phyloP scores from a whole-genome alignment of 768 basidiomycete species.

The Lactifluus piperatus region DNA sequence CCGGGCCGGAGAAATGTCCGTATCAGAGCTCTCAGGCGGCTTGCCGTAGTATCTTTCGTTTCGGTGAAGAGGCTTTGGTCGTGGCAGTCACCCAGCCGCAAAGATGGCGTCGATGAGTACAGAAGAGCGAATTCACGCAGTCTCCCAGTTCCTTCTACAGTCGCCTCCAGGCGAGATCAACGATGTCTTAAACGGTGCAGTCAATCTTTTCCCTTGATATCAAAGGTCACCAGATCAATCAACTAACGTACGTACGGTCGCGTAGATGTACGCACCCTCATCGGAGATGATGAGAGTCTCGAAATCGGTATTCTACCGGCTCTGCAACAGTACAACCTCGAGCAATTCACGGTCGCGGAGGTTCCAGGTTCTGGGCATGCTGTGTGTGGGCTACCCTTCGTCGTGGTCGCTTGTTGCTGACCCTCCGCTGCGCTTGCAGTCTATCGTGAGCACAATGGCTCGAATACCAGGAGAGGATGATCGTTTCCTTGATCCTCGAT shows the following conservation, averaged over 20 bases:
- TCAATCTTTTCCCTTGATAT: not conserved
- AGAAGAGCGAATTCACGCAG: slow-evolving; percentile 58
- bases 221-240: not conserved
- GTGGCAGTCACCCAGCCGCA: not conserved
- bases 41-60: not conserved
- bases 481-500: slow-evolving; percentile 78
- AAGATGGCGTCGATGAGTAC: slow-evolving; percentile 39
- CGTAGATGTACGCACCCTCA: slow-evolving; percentile 82
- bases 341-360: slow-evolving; percentile 81
- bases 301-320: slow-evolving; percentile 72
- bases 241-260: slow-evolving; percentile 11
- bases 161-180: slow-evolving; percentile 95
- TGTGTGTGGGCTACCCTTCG: slow-evolving; percentile 36
- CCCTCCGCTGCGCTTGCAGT: slow-evolving; percentile 35
- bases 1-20: too few relatives aligned
- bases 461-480: slow-evolving; percentile 46
- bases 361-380: slow-evolving; percentile 71
- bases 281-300: slow-evolving; percentile 78
- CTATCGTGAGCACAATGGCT: slow-evolving; percentile 72
- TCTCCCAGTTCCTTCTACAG: slow-evolving; percentile 75
- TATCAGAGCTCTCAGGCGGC: too few relatives aligned
- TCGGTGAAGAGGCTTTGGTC: not conserved
- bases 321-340: slow-evolving; percentile 75
- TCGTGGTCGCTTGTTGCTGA: not conserved
- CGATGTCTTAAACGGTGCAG: slow-evolving; percentile 81